Percentiles rank a stretch among this genome's conserved stretches.
phyloP scores from a whole-genome alignment of 345 rosid genomes.

The Citropsis articulata region DNA sequence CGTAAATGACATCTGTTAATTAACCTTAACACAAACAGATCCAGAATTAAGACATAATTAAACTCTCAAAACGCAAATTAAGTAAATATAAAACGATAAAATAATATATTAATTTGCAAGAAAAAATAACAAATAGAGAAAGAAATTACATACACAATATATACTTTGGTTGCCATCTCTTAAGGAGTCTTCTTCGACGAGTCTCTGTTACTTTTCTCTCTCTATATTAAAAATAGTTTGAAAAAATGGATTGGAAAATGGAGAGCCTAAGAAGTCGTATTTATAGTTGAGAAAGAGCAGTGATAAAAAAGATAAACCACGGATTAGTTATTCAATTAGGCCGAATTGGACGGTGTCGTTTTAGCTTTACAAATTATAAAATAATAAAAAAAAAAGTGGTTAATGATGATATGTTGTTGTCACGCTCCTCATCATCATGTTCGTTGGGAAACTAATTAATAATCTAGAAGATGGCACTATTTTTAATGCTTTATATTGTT shows the following conservation, averaged over 20 bases:
- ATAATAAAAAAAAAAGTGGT: constrained; percentile 12
- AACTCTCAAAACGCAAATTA: not conserved
- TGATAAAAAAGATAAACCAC: not conserved
- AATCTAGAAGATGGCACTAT: constrained; percentile 30
- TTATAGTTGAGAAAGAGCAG: constrained; percentile 37
- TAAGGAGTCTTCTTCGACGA: not conserved
- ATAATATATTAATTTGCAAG: not conserved
- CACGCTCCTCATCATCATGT: constrained; percentile 52
- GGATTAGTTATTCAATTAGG: not conserved
- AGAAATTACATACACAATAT: constrained; percentile 58
- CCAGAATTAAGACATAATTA: not conserved
- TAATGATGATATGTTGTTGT: constrained; percentile 63
- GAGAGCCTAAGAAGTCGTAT: constrained; percentile 19
- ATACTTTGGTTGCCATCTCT: constrained; percentile 65
- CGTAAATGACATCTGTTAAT: not conserved
- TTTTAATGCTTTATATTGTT: constrained; percentile 1
- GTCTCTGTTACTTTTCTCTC: not conserved
- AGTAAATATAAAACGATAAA: not conserved
- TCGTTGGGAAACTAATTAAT: constrained; percentile 17
- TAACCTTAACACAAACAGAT: constrained; percentile 1
- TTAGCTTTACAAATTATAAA: not conserved
- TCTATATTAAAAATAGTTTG: constrained; percentile 14
- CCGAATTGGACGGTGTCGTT: constrained; percentile 26
- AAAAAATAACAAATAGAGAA: not conserved
- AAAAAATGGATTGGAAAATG: not conserved